Evolutionary conservation across 257 asterid genomes (phyloP).

Genomic region (Dorcoceras hygrometricum): DNA sequence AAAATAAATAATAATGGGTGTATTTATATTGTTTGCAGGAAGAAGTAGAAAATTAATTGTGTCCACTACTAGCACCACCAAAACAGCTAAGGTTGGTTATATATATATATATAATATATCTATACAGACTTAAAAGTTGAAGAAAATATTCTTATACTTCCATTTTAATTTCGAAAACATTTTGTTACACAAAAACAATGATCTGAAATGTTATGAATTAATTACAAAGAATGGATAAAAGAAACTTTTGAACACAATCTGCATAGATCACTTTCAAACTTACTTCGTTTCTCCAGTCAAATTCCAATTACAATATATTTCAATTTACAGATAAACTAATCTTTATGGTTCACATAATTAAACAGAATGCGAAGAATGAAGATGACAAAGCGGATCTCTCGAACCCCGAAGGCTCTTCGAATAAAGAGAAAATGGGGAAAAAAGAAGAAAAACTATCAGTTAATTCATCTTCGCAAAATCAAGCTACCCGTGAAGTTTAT

Average conservation of each 20-base stretch:
- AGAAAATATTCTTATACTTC: no score
- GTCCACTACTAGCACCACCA: slow-evolving; percentile 33
- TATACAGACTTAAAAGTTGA: background rate
- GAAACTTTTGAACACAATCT: background rate
- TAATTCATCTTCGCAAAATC: background rate
- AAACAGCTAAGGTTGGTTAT: slow-evolving; percentile 53
- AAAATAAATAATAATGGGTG: slow-evolving; percentile 5
- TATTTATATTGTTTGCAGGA: slow-evolving; percentile 45
- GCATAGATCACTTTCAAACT: no score
- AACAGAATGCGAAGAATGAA: slow-evolving; percentile 40
- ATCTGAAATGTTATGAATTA: no score
- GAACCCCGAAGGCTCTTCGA: slow-evolving; percentile 20
- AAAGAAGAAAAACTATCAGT: background rate
- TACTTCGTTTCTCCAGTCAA: no score
- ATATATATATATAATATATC: no score
- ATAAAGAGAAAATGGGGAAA: slow-evolving; percentile 14
- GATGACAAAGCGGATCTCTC: slow-evolving; percentile 29
- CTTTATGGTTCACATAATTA: slow-evolving; percentile 18
- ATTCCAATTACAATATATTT: background rate
- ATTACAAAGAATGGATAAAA: no score
- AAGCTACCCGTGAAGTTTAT: slow-evolving; percentile 31
- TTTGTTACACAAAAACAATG: no score
- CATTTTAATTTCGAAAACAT: no score
- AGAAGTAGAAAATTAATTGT: slow-evolving; percentile 48
- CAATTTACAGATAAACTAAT: background rate